Base-by-base conservation (phyloP, 306 rosid species). In the Quercus wislizeni region DNA sequence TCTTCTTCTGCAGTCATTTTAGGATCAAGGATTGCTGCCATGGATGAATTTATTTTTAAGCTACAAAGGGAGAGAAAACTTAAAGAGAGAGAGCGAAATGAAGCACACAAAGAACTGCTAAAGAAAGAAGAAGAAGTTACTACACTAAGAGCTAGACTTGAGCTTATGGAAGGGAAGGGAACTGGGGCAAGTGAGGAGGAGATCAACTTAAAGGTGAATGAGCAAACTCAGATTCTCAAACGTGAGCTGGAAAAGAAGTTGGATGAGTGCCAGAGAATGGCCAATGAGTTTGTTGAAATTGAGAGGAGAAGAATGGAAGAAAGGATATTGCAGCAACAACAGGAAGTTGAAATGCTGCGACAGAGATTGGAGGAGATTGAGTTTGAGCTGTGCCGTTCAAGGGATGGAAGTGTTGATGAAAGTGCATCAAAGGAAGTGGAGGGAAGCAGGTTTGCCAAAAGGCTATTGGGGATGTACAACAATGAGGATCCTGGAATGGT, bases 231-330 rank as follows among this genome's bases (percentile, higher is more conserved):
- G 80, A 75, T 76, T 84, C 74, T 96, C 77, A 90, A 91, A 70
- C 78, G 71, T n/a, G 96, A 93, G 85, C 75, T 96, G 84, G 99
- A 93, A 74, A 93, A 81, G 89, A 96, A 90, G 86, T 79, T 96
- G 86, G 93, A 89, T 65, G 98, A 92, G 82, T 93, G 98, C 81
- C 98, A 91, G 80, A 87, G 91, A 85, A 91, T 93, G 90, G 94
- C 98, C 2, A 90, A 88, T 73, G 94, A 95, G 25, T 91, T 93
- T 77, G 94, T 95, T 38, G 98, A 95, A 82, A 23, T 89, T 75
- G 99, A 95, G 83, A 89, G 96, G 85, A 95, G 85, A 86, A 92
- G 97, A 83, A 95, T 95, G 99, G 99, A 95, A 76, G 97, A 93
- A 81, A 88, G 79, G 83, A 88, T 96, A 67, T 21, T 91, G 71